Evolutionary conservation across 768 basidiomycete genomes (phyloP), one percentile per base, ranked within the genome.

Genomic region (Tulasnella sp.): DNA sequence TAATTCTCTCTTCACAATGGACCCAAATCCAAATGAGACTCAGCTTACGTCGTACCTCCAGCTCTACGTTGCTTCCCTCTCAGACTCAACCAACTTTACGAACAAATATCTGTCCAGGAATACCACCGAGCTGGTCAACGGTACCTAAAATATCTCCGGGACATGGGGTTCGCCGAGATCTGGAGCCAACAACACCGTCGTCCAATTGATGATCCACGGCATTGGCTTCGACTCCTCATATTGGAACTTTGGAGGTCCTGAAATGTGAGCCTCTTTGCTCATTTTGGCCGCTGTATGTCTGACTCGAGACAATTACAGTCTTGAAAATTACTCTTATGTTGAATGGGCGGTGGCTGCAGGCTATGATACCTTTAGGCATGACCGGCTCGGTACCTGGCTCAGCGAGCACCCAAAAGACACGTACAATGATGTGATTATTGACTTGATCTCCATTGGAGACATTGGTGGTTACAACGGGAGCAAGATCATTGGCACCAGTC

Each of bases 121-220:
- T 49, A 53, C 50, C 43, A 50, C 19, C 15, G 15, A 38, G 34
- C 15, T 15, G 5, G 34, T 63, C 43, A 49, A 15, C 29, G 54
- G 45, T 11, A 63, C 63, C 12, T 64, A 59, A 34, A 45, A 29
- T 15, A 64, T 64, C 30, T 58, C 63, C 30, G 63, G 63, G 2
- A 62, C 27, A 9, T 54, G 50, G 11, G 49, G 52, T 4, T 34
- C 53, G 29, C 49, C 31, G 25, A 31, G 49, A 12, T 59, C 59
- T 15, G 51, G 61, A 38, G 31, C 62, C 3, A 15, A 38, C 15
- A 15, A 38, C 15, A 38, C 7, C 34, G 34, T 38, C 34, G 49
- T 64, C 43, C 63, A 64, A 57, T 48, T 64, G 4, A 51, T 64
- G n/a, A 55, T 64, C n/a, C 63, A 64, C 30, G 63, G 63, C 17